These are phyloP conservation scores for Chaetomium cochliodes DNA, from an alignment of 495 filamentous ascomycete genomes.

Conservation along the genomic window DNA sequence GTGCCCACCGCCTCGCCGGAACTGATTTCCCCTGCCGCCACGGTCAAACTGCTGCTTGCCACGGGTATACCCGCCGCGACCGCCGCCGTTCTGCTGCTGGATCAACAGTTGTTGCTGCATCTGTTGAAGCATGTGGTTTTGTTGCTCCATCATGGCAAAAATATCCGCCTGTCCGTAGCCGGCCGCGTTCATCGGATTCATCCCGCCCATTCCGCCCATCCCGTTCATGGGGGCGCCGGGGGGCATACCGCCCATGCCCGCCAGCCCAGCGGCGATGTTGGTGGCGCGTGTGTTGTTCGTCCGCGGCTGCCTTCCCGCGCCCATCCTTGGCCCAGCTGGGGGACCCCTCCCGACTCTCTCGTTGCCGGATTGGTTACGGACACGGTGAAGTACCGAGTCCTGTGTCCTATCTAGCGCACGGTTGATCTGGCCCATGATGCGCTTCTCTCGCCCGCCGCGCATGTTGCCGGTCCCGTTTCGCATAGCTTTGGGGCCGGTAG, in stretches of 20 bases:
- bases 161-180: conserved; percentile 66
- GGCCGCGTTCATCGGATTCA: conserved; percentile 37
- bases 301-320: conserved; percentile 54
- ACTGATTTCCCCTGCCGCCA: conserved; percentile 40
- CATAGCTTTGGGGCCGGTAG: conserved; percentile 95
- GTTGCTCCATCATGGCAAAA: conserved; percentile 83
- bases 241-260: conserved; percentile 42
- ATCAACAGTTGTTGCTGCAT: conserved; percentile 66
- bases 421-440: conserved; percentile 84
- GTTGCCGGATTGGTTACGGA: conserved; percentile 67
- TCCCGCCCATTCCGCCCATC: conserved; percentile 34
- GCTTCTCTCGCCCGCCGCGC: conserved; percentile 59
- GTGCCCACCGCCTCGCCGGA: conserved; percentile 40
- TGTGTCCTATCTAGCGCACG: conserved; percentile 76
- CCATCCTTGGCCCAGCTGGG: conserved; percentile 67
- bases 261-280: conserved; percentile 46
- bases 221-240: conserved; percentile 22
- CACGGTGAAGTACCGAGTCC: conserved; percentile 75
- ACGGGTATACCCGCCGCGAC: conserved; percentile 33
- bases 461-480: conserved; percentile 62
- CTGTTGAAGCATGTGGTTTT: conserved; percentile 78
- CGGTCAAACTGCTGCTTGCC: conserved; percentile 79
- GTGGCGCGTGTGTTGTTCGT: conserved; percentile 46
- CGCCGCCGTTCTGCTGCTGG: conserved; percentile 47
- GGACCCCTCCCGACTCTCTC: conserved; percentile 74